These are phyloP conservation scores for Przewalskia tangutica DNA, from an alignment of 257 asterid genomes.

Conservation along the genomic window DNA sequence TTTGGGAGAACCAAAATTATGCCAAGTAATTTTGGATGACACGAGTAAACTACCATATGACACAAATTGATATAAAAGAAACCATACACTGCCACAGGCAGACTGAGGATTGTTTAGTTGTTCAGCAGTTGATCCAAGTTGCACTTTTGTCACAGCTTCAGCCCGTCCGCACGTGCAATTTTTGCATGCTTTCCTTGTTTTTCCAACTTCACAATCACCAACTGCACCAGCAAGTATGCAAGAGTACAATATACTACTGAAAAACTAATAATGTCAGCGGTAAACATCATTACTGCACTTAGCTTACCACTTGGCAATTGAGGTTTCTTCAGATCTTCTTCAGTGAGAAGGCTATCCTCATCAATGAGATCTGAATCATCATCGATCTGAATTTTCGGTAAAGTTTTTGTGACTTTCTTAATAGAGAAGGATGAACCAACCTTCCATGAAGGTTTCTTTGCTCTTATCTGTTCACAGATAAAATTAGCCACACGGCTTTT, in stretches of 20 bases:
- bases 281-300: background rate
- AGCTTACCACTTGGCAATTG: slow-evolving; percentile 55
- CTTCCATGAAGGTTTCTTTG: slow-evolving; percentile 85
- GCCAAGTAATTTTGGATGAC: background rate
- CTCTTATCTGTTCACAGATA: slow-evolving; percentile 30
- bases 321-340: slow-evolving; percentile 85
- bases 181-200: slow-evolving; percentile 83
- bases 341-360: slow-evolving; percentile 88
- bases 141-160: slow-evolving; percentile 76
- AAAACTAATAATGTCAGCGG: slow-evolving; percentile 1
- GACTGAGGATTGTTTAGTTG: slow-evolving; percentile 79
- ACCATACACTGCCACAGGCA: slow-evolving; percentile 83
- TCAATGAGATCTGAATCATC: slow-evolving; percentile 81
- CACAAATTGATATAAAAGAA: background rate
- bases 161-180: slow-evolving; percentile 91
- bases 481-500: background rate
- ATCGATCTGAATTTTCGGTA: slow-evolving; percentile 59
- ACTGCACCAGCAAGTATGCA: slow-evolving; percentile 7
- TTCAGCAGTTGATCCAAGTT: slow-evolving; percentile 67
- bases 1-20: background rate
- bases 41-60: background rate
- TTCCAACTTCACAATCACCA: slow-evolving; percentile 86
- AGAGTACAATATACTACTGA: background rate
- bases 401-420: slow-evolving; percentile 36
- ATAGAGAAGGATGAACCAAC: slow-evolving; percentile 77